A percentile compares a stretch with the other conserved stretches of the same genome.
phyloP scores from a whole-genome alignment of 1,284 basidiomycete species.

The Fistulina hepatica region DNA sequence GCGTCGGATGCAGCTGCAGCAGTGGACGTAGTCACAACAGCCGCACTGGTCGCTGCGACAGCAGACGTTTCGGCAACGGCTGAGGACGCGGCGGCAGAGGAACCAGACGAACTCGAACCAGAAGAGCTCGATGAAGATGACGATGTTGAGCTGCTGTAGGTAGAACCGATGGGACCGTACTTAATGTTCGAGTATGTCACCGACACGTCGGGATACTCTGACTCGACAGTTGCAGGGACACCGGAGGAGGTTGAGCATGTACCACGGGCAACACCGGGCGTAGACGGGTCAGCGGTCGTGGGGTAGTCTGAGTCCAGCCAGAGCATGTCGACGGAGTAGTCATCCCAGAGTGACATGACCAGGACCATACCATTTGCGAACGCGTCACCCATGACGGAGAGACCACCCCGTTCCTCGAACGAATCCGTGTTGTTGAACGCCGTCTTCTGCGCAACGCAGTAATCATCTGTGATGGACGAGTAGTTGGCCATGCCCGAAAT shows the following conservation, averaged over 20 bases:
- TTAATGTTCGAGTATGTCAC: conserved; percentile 48
- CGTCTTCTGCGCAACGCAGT: conserved; percentile 32
- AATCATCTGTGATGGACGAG: conserved; percentile 31
- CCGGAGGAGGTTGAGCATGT: conserved; percentile 39
- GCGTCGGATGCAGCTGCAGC: too few relatives aligned
- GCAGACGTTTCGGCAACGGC: too few relatives aligned
- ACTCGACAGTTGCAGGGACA: conserved; percentile 32
- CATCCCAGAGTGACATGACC: conserved; percentile 43
- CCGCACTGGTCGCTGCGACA: too few relatives aligned
- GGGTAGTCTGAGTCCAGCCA: conserved; percentile 36
- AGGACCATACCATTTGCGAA: conserved; percentile 32
- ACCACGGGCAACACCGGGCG: conserved; percentile 36
- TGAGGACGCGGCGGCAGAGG: too few relatives aligned
- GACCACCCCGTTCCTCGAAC: conserved; percentile 35
- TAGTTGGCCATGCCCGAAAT: conserved; percentile 28
- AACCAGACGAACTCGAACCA: too few relatives aligned
- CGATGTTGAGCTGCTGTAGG: conserved; percentile 19
- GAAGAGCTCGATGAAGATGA: too few relatives aligned
- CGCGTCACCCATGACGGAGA: conserved; percentile 26
- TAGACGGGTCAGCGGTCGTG: conserved; percentile 18
- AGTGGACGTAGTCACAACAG: too few relatives aligned
- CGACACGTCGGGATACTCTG: conserved; percentile 25
- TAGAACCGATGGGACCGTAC: conserved; percentile 40
- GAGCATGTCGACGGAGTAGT: conserved; percentile 38
- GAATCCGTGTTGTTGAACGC: conserved; percentile 33